These are phyloP conservation scores for Spergularia bocconei DNA, from an alignment of 148 eudicot species.

Conservation along the genomic window DNA sequence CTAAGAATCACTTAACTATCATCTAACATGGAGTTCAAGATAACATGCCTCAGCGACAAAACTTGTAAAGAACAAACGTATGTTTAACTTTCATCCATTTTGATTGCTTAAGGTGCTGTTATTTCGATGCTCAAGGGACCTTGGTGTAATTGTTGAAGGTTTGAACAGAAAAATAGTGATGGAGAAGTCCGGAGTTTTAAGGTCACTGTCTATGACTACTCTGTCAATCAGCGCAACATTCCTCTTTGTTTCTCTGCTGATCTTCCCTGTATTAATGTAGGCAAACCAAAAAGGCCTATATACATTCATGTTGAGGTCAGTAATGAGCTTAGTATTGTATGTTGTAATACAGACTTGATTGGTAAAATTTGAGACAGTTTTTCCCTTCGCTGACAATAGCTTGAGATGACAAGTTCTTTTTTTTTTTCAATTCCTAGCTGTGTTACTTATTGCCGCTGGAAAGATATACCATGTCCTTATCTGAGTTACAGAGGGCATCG, in stretches of 20 bases:
- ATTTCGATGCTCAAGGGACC: neutral
- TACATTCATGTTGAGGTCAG: conserved; percentile 69
- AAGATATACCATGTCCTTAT: conserved; percentile 44
- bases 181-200: conserved; percentile 38
- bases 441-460: conserved; percentile 38
- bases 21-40: conserved; percentile 52
- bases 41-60: conserved; percentile 51
- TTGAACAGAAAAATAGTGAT: conserved; percentile 35
- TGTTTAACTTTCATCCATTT: neutral
- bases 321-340: neutral
- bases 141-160: conserved; percentile 49
- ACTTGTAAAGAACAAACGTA: conserved; percentile 42
- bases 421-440: conserved; percentile 23
- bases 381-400: no score
- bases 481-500: conserved; percentile 37
- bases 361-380: neutral
- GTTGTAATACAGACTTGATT: no score
- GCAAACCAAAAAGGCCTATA: conserved; percentile 60
- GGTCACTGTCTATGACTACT: conserved; percentile 61
- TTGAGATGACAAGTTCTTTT: conserved; percentile 9
- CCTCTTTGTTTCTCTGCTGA: conserved; percentile 38
- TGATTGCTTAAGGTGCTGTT: neutral
- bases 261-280: conserved; percentile 68
- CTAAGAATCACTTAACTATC: conserved; percentile 41
- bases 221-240: conserved; percentile 39